Evolutionary conservation across 139 green algal genomes (phyloP).

Genomic region (Tetradesmus obliquus): DNA sequence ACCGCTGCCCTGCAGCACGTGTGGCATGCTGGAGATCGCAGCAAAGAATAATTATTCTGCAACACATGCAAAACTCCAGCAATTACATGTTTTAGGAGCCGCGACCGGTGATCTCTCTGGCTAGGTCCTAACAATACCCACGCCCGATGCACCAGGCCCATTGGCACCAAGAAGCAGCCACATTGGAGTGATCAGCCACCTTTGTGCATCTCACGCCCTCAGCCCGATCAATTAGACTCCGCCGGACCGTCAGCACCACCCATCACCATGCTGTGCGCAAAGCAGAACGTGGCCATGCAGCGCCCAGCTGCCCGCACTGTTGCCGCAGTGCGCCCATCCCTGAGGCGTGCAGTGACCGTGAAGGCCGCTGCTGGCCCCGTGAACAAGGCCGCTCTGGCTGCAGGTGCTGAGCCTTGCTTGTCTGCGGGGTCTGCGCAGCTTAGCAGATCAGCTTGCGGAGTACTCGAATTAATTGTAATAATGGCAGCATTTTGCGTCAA

Average conservation of each 20-base stretch:
- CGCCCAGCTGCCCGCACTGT: background rate
- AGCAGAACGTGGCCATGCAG: background rate
- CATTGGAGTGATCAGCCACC: background rate
- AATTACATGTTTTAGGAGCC: background rate
- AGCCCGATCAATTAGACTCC: background rate
- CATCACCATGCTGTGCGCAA: background rate
- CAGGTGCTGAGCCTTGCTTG: background rate
- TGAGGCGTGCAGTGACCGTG: background rate
- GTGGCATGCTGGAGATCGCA: background rate
- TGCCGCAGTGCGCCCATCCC: background rate
- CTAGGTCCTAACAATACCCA: background rate
- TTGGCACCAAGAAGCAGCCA: background rate
- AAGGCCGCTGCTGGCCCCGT: slow-evolving; percentile 17
- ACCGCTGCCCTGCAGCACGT: background rate
- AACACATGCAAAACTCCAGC: background rate
- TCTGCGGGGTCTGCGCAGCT: background rate
- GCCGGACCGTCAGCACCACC: background rate
- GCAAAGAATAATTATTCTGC: background rate
- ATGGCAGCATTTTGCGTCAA: background rate
- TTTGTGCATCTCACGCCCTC: background rate
- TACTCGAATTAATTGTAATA: background rate
- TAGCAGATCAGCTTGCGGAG: background rate
- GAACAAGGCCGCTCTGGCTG: slow-evolving; percentile 13
- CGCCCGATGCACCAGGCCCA: background rate
- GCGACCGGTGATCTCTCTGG: background rate